Percentiles rank a stretch among this genome's conserved stretches.
Conservation (phyloP, 1,139 yeast species). For the Yamadazyma aaseri region DNA sequence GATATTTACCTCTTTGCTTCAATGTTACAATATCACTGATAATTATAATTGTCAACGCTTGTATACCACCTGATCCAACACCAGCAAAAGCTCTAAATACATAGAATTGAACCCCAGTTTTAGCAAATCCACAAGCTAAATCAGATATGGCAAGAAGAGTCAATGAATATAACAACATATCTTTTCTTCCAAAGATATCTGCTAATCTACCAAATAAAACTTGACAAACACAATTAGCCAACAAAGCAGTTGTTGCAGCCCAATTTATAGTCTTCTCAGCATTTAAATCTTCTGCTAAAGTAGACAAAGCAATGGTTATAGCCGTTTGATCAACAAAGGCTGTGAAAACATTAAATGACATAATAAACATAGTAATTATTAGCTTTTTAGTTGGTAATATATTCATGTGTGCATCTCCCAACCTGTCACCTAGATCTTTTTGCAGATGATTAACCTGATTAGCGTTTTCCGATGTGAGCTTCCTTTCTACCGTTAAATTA, state of each 20-base stretch:
- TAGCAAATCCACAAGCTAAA: constrained; percentile 42
- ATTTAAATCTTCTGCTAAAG: constrained; percentile 33
- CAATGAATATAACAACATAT: constrained; percentile 32
- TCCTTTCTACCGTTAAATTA: too few species aligned
- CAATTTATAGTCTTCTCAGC: constrained; percentile 44
- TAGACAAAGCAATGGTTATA: constrained; percentile 37
- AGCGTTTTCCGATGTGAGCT: too few species aligned
- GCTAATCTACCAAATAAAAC: constrained; percentile 42
- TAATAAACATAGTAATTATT: constrained; percentile 25
- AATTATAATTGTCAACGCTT: constrained; percentile 41
- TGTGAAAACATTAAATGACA: constrained; percentile 25
- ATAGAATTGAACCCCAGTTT: constrained; percentile 39
- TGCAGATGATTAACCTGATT: too few species aligned
- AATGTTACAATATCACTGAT: constrained; percentile 44
- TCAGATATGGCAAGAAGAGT: constrained; percentile 34
- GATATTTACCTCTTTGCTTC: constrained; percentile 44
- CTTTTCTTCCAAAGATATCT: constrained; percentile 47
- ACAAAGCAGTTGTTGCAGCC: constrained; percentile 50
- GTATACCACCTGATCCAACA: constrained; percentile 45
- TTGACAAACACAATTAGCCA: constrained; percentile 45
- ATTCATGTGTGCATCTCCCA: constrained; percentile 40
- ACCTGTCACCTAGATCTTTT: constrained; percentile 23
- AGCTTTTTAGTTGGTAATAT: constrained; percentile 31
- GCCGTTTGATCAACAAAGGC: constrained; percentile 45
- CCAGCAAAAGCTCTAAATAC: constrained; percentile 47